A percentile compares a stretch with the other conserved stretches of the same genome.
phyloP scores from a whole-genome alignment of 2,329 filamentous ascomycete species.

The Botrytis tulipae region DNA sequence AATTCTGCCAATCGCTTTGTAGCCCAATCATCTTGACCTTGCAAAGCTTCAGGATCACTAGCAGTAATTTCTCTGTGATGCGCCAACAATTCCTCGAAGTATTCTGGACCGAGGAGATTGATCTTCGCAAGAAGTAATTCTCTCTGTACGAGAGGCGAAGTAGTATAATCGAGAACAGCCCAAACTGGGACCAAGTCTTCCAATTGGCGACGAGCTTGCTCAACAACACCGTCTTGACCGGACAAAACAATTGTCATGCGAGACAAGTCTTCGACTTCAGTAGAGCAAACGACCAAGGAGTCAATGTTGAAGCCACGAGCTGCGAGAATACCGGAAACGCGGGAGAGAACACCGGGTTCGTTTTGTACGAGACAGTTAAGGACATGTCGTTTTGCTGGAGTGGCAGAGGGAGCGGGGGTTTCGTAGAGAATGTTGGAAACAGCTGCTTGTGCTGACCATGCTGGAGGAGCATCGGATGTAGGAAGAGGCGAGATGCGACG shows the following conservation, averaged over 20 bases:
- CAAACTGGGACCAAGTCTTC: conserved; percentile 97
- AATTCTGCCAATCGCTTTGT: conserved; percentile 35
- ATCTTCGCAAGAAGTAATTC: conserved; percentile 95
- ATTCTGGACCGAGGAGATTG: conserved; percentile 94
- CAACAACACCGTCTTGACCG: conserved; percentile 93
- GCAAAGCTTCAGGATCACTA: conserved; percentile 35
- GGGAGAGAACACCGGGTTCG: conserved; percentile 94
- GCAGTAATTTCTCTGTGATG: conserved; percentile 90
- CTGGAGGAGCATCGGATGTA: conserved; percentile 69
- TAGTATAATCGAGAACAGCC: conserved; percentile 96
- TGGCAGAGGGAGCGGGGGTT: conserved; percentile 79
- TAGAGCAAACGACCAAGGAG: conserved; percentile 95
- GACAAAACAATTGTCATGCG: conserved; percentile 99
- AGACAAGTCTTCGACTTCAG: conserved; percentile 92
- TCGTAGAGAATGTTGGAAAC: conserved; percentile 99
- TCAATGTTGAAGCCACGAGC: conserved; percentile 99
- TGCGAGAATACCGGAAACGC: conserved; percentile 92
- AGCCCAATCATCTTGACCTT: conserved; percentile 43
- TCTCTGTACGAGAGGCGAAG: conserved; percentile 87
- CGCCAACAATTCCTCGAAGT: conserved; percentile 93
- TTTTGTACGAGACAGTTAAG: conserved; percentile 99
- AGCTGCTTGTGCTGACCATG: conserved; percentile 89
- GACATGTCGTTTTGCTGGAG: conserved; percentile 88
- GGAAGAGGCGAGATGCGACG: conserved; percentile 84
- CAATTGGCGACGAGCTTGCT: conserved; percentile 91